Evolutionary conservation across 2,329 filamentous ascomycete genomes (phyloP), one percentile per base, ranked within the genome.

Genomic region (Phialophora tarda): DNA sequence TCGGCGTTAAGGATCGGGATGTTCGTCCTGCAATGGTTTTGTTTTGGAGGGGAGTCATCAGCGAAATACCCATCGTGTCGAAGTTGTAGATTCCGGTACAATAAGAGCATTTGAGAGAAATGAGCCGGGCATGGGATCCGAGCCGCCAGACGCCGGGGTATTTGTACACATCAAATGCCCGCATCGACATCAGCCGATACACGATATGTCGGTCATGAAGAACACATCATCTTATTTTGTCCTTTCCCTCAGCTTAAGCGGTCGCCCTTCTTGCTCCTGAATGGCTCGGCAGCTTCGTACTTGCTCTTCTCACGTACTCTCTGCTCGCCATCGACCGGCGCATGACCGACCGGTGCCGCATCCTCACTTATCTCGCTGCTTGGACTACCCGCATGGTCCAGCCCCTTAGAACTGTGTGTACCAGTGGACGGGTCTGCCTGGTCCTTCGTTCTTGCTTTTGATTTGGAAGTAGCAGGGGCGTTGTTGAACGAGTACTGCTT

Each of bases 261-360:
- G 81, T 98, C 93, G 3, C 95, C 95, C 77, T 92, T 96, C 68
- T 84, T 86, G 79, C 89, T 90, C 73, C 86, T 82, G 79, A 89
- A 98, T 63, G 93, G 90, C 72, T 86, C 84, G 61, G 82, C 83
- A 34, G 91, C 89, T 81, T 98, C 93, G 78, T 96, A 98, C 81
- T 96, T 97, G 77, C 92, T 91, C 83, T 92, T 96, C 78, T 93
- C 91, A 41, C 82, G 74, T 28, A 91, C 82, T 70, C 85, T 83
- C 75, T 92, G 84, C 51, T 82, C 80, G 76, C 91, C 90, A 50
- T 86, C 91, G 70, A 88, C 84, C 1, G 91, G 90, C 67, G 90
- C 91, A 79, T 96, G 93, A 71, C 88, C 83, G 61, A 92, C 96
- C 10, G 93, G 90, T 12, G 93, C 93, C n/a, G 92, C 92, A 79